Evolutionary conservation across 345 rosid species (phyloP), one percentile per base, ranked within the genome.

Genomic region (Murraya koenigii): DNA sequence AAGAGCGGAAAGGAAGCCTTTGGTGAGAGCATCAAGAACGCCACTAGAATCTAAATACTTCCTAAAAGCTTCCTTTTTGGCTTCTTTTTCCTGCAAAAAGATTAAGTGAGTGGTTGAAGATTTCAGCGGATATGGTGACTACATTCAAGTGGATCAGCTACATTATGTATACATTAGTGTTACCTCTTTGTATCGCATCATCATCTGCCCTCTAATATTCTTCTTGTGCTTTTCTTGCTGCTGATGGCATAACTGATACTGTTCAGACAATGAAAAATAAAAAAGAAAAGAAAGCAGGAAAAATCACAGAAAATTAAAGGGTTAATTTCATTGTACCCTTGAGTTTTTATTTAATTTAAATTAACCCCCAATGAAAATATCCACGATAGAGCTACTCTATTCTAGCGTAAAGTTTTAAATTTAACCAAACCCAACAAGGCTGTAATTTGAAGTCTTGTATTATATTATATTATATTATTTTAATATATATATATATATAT

Each of bases 41-140:
- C 98, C 97, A 82, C 89, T 86, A 13, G 95, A 90, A 64, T 92
- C 98, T 72, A 94, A 86, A 77, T 91, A 92, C 85, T 92, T 96
- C 86, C 95, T 89, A 69, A 89, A 96, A 41, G 94, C 89, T 87
- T 96, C 97, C 82, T 93, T 95, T 88, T 95, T 93, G 1, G 86
- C 95, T 60, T 95, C 98, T 80, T 92, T 96, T 82, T 94, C 98
- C 97, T 92, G 35, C 36, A 59, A 67, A 52, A 55, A 70, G 15
- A 82, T 14, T 10, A 75, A 44, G 73, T 52, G 70, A 52, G 77
- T 5, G n/a, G 47, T 64, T 49, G 58, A 54, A 66, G 55, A 52
- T 54, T 55, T 25, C 13, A 11, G 55, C 8, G 4, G 32, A 13
- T 47, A 25, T 25, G 56, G 22, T 6, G 3, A 41, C 26, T 23